Base-by-base conservation (phyloP, 2,329 filamentous ascomycete species). In the Exophiala oligosperma region DNA sequence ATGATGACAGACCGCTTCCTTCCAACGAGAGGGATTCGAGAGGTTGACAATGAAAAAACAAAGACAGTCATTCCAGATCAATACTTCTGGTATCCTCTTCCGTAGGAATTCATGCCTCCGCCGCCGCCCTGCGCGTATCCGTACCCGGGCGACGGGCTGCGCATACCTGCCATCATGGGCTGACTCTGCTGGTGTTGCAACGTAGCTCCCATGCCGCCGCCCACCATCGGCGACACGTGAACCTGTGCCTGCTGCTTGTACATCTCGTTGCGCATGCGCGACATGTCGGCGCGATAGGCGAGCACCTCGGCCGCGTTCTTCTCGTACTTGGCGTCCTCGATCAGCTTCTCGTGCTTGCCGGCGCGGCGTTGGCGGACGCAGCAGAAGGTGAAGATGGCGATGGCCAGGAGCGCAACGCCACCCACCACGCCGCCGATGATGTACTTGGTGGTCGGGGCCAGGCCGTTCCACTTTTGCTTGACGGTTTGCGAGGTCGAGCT, bases 291-390 rank as follows among this genome's bases (percentile, higher is more conserved):
- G 2, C 68, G 56, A 52, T 69, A 70, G n/a, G 65, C 66, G 49
- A 69, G 32, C 47, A 71, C 57, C 64, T 77, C 75, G 26, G 63
- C 59, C 21, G 71, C 66, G 49, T 76, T 70, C 56, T 72, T 70
- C 41, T 75, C 71, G 71, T 76, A 81, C 50, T 76, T 76, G 66
- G 74, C 72, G 60, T 81, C 78, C 41, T 77, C 78, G 23, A 76
- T 54, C 21, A 74, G 75, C 47, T 75, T 73, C 67, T 83, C 81
- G 46, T 75, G 74, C 57, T 77, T 76, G 35, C 81, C 81, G 60
- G 74, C 72, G 57, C 76, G 74, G 57, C 81, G 75, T 68, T 82
- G 79, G 49, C 72, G 74, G 61, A 81, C 64, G 67, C 78, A 82
- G 71, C 75, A 81, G 65, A 80, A 74, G 9, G 72, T 63, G 24